Percentiles rank a stretch among this genome's conserved stretches.
These are phyloP conservation scores for Globisporangium barbulae DNA, from an alignment of 352 stramenopile species.

Conservation along the genomic window DNA sequence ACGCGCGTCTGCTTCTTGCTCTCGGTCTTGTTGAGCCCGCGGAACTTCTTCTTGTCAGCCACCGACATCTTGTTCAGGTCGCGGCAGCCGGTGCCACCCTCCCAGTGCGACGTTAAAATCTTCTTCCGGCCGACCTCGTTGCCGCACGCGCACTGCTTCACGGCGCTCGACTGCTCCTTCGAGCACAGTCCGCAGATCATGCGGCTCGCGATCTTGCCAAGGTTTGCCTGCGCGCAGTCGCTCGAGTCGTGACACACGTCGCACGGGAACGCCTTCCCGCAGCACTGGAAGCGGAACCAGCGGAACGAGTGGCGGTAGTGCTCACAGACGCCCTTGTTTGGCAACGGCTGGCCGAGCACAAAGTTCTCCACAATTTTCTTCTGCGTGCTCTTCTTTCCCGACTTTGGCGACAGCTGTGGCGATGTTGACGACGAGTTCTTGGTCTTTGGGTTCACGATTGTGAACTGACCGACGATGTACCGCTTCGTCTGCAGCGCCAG, in stretches of 20 bases:
- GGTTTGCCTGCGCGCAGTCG: slow-evolving; percentile 62
- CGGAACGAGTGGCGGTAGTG: slow-evolving; percentile 80
- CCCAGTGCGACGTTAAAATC: slow-evolving; percentile 57
- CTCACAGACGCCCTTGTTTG: slow-evolving; percentile 63
- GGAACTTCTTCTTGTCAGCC: slow-evolving; percentile 74
- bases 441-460: slow-evolving; percentile 11
- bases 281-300: slow-evolving; percentile 87
- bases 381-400: slow-evolving; percentile 28
- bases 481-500: slow-evolving; percentile 67
- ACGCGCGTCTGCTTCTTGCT: slow-evolving; percentile 81
- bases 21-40: slow-evolving; percentile 73
- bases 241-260: slow-evolving; percentile 80
- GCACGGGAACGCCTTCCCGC: slow-evolving; percentile 74
- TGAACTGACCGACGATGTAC: slow-evolving; percentile 33
- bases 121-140: slow-evolving; percentile 62
- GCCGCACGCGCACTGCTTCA: slow-evolving; percentile 76
- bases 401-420: slow-evolving; percentile 11
- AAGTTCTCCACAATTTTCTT: slow-evolving; percentile 49
- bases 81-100: slow-evolving; percentile 73
- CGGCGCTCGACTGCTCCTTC: slow-evolving; percentile 69
- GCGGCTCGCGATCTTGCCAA: slow-evolving; percentile 74
- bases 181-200: slow-evolving; percentile 85
- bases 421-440: slow-evolving; percentile 11
- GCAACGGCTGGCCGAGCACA: slow-evolving; percentile 63
- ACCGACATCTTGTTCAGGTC: slow-evolving; percentile 55